Evolutionary conservation across 495 filamentous ascomycete species (phyloP), one percentile per base, ranked within the genome.

Genomic region (Tuber calosporum): DNA sequence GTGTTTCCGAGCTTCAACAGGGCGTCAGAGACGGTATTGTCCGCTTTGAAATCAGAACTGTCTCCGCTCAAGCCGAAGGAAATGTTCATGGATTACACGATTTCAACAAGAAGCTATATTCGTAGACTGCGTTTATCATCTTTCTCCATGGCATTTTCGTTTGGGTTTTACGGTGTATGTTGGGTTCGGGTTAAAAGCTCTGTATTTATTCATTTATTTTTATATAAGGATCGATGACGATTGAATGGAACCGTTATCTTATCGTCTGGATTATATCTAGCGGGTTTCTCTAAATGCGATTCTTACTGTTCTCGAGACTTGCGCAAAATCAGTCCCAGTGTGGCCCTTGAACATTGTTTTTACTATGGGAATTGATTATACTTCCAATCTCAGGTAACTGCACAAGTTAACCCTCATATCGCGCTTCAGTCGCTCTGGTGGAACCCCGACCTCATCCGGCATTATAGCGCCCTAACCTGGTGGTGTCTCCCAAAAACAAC

Each of bases 51-150:
- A 84, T 97, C 83, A 85, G 95, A 77, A 97, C 93, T 69, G 91
- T 92, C 72, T 97, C 93, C 84, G 95, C 96, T 67, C 91, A 94
- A 87, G 86, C 94, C 70, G 95, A 99, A 87, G 95, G 95, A 76
- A 92, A 92, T 81, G 93, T 99, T 78, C 94, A 98, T 82, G 90
- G 90, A 80, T 90, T 99, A 87, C 92, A 98, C 85, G 95, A 91
- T 83, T 98, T 95, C 83, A 96, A 97, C 85, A 99, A 98, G 90
- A 99, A 97, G 86, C 90, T 99, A 75, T 99, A 97, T 84, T 91
- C 93, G 74, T 97, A 90, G 82, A 79, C 73, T 45, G 42, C 30
- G 69, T 72, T 69, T 69, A 42, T 74, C 30, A 66, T 71, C 40
- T 70, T 39, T 58, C 67, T 36, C 41, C 41, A 72, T 53, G 38